A percentile compares a stretch with the other conserved stretches of the same genome.
Evolutionary conservation across 768 basidiomycete species (phyloP).

Genomic region (Boletus reticuloceps): DNA sequence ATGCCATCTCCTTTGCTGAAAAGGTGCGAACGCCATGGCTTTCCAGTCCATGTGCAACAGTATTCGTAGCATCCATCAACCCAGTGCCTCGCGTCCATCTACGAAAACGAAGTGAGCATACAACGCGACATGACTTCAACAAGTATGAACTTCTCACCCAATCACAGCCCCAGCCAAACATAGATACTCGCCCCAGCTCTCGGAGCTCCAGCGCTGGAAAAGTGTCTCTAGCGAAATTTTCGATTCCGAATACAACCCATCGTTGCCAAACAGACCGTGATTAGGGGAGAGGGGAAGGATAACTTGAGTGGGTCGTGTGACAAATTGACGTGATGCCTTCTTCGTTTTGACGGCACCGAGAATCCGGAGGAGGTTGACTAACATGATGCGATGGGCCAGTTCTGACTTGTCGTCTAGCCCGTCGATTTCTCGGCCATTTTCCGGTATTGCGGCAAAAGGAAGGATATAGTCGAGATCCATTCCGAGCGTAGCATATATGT

Average conservation of each 20-base stretch:
- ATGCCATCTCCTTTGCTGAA: conserved; percentile 99
- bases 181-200: conserved; percentile 99
- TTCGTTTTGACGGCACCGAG: conserved; percentile 97
- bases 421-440: conserved; percentile 98
- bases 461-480: conserved; percentile 98
- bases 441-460: conserved; percentile 97
- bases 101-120: conserved; percentile 7
- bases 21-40: conserved; percentile 93
- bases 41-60: conserved; percentile 92
- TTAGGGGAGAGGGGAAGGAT: conserved; percentile 97
- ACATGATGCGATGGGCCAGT: conserved; percentile 97
- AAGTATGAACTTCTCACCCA: conserved; percentile 54
- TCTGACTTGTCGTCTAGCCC: conserved; percentile 96
- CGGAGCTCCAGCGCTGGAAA: conserved; percentile 97
- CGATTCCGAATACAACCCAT: conserved; percentile 96
- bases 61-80: conserved; percentile 93
- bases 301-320: conserved; percentile 97
- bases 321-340: conserved; percentile 95
- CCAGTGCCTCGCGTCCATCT: conserved; percentile 99
- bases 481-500: conserved; percentile 93
- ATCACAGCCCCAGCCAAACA: conserved; percentile 98
- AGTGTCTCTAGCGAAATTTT: conserved; percentile 98
- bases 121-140: conserved; percentile 6
- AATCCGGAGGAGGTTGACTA: conserved; percentile 93
- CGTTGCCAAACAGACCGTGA: conserved; percentile 96